Conservation (phyloP, 2,329 filamentous ascomycete genomes). For the Penicillium corylophilum region DNA sequence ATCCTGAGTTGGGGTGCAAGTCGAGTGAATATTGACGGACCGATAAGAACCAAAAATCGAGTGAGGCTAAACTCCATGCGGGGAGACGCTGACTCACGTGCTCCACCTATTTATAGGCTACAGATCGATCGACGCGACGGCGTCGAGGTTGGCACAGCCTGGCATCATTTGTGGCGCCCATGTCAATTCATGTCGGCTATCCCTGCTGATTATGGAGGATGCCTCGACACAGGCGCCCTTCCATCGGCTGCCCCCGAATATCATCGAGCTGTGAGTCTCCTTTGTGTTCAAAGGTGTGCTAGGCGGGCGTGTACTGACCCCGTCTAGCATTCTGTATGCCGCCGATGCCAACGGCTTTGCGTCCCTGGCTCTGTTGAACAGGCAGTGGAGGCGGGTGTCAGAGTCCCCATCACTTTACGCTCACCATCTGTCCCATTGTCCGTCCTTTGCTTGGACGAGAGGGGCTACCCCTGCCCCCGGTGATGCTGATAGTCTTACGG, state of each 20-base stretch:
- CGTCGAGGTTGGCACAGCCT: slow-evolving; percentile 22
- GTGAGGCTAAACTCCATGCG: slow-evolving; percentile 8
- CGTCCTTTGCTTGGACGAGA: slow-evolving; percentile 41
- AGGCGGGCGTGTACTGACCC: slow-evolving; percentile 19
- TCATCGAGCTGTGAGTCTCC: slow-evolving; percentile 23
- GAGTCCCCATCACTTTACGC: slow-evolving; percentile 47
- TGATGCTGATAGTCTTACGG: slow-evolving; percentile 53
- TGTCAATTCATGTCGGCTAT: slow-evolving; percentile 19
- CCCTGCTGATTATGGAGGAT: slow-evolving; percentile 25
- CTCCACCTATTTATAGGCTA: slow-evolving; percentile 16
- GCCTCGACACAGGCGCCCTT: slow-evolving; percentile 14
- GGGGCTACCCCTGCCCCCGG: slow-evolving; percentile 33
- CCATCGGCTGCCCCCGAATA: slow-evolving; percentile 22
- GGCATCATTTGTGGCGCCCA: slow-evolving; percentile 13
- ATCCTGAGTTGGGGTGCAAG: not conserved
- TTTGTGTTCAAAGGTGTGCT: not conserved
- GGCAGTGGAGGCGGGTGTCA: slow-evolving; percentile 45
- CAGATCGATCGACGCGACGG: slow-evolving; percentile 14
- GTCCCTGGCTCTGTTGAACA: slow-evolving; percentile 47
- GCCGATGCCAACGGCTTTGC: slow-evolving; percentile 50
- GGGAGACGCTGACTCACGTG: slow-evolving; percentile 18
- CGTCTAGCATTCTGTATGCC: slow-evolving; percentile 46
- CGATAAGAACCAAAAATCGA: not conserved
- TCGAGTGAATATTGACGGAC: not conserved
- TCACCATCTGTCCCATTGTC: slow-evolving; percentile 47